A percentile compares a stretch with the other conserved stretches of the same genome.
phyloP scores from a whole-genome alignment of 306 rosid genomes.

The Vachellia pachyceras region DNA sequence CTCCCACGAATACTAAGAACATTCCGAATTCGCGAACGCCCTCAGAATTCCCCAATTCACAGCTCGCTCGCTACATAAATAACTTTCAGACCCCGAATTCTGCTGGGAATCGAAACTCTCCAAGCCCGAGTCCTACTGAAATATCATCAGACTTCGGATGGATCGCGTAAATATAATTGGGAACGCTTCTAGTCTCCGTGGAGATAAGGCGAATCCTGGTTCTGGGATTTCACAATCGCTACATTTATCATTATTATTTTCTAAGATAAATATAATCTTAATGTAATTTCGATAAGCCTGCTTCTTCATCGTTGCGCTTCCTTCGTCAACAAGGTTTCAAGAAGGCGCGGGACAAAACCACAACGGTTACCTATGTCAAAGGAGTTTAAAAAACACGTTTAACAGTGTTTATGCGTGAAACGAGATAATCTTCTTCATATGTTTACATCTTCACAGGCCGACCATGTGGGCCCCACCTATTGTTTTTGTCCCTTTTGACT shows the following conservation, averaged over 20 bases:
- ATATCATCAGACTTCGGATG: background rate
- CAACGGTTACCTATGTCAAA: too few relatives aligned
- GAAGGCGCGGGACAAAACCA: background rate
- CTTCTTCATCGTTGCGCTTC: background rate
- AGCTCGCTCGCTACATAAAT: background rate
- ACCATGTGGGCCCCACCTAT: background rate
- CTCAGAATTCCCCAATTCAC: background rate
- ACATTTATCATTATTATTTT: background rate
- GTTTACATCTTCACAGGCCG: background rate
- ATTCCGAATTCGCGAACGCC: background rate
- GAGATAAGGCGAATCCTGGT: background rate
- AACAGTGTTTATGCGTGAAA: too few relatives aligned
- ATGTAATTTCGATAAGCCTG: background rate
- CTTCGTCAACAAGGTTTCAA: slow-evolving; percentile 14
- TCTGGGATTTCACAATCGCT: background rate
- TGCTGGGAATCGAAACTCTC: background rate
- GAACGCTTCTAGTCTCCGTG: background rate
- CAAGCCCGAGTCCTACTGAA: background rate
- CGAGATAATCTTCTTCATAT: too few relatives aligned
- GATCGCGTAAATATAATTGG: background rate
- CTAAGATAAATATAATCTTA: background rate
- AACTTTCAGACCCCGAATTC: background rate
- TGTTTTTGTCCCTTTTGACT: slow-evolving; percentile 3
- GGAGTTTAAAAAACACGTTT: too few relatives aligned
- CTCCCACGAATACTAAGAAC: background rate